A percentile compares a stretch with the other conserved stretches of the same genome.
Conservation (phyloP, 768 basidiomycete genomes). For the Leccinum longicurvipes region DNA sequence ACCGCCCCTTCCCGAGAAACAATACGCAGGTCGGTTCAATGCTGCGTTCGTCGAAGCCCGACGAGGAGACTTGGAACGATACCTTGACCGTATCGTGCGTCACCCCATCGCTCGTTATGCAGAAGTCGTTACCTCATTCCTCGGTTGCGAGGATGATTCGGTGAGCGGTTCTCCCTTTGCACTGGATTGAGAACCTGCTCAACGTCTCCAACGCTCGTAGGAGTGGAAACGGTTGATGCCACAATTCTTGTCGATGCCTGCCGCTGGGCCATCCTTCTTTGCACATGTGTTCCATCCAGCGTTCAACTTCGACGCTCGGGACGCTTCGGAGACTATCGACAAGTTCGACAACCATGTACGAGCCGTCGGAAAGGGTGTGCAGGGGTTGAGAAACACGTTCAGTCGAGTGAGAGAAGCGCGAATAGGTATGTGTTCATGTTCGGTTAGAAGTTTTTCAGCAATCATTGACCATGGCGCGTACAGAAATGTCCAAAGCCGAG, state of each 20-base stretch:
- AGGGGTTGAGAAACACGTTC: conserved; percentile 62
- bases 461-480: background rate
- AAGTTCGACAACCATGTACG: conserved; percentile 64
- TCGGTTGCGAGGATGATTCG: conserved; percentile 70
- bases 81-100: conserved; percentile 62
- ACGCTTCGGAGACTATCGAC: conserved; percentile 55
- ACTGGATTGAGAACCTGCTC: background rate
- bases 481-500: conserved; percentile 79
- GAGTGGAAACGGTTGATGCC: conserved; percentile 70
- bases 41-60: conserved; percentile 81
- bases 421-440: conserved; percentile 46
- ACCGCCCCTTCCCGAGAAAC: conserved; percentile 82
- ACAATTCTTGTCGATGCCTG: conserved; percentile 54
- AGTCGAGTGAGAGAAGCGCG: conserved; percentile 60
- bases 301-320: conserved; percentile 77
- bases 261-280: conserved; percentile 75
- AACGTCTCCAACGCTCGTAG: conserved; percentile 33
- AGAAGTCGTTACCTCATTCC: conserved; percentile 76
- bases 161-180: conserved; percentile 42
- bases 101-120: conserved; percentile 78
- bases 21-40: conserved; percentile 77
- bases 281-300: conserved; percentile 80
- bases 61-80: conserved; percentile 77
- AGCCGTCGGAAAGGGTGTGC: conserved; percentile 67
- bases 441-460: background rate